Evolutionary conservation across 108 stramenopile genomes (phyloP), one percentile per base, ranked within the genome.

Genomic region (Pseudonitzschia multistriata): DNA sequence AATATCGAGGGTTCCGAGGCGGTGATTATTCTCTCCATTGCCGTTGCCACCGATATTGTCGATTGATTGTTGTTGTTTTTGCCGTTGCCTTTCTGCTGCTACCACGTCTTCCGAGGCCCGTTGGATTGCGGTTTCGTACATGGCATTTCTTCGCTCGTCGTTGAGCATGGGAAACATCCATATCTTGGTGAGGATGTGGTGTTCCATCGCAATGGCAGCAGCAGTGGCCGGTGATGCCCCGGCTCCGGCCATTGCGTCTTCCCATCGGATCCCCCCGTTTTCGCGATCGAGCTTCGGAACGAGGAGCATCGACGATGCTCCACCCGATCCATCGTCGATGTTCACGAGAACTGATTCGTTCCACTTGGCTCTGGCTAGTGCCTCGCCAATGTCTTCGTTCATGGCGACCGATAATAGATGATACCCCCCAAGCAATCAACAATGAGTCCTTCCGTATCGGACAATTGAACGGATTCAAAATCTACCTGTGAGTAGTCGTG

Each of bases 91-190:
- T 8, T 37, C 37, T 37, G 5, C 37, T 37, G 37, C 6, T 8
- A 37, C 8, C 37, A 40, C 65, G 39, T 67, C n/a, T 19, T 39
- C 11, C 34, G 80, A 66, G 17, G 93, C 93, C 30, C 42, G 10
- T 34, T 77, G 65, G 45, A 94, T 83, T 17, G 90, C 86, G 11
- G 53, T 19, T 35, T 88, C 75, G 76, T 91, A 94, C 61, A 81
- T 15, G 25, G 69, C 47, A 67, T 91, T 94, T 2, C 93, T 81
- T 11, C 67, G 39, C 37, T 63, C 52, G 76, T 94, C 93, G 57
- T 94, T 94, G 30, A 94, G 76, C 93, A 94, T 94, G 56, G 93
- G 93, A 33, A 94, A 79, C 15, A 85, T 76, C 93, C 93, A 94
- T 71, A 62, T 76, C 65, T 94, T 94, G 22, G 93, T 90, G 22